Conservation (phyloP, 768 basidiomycete genomes). For the Hericium coralloides region DNA sequence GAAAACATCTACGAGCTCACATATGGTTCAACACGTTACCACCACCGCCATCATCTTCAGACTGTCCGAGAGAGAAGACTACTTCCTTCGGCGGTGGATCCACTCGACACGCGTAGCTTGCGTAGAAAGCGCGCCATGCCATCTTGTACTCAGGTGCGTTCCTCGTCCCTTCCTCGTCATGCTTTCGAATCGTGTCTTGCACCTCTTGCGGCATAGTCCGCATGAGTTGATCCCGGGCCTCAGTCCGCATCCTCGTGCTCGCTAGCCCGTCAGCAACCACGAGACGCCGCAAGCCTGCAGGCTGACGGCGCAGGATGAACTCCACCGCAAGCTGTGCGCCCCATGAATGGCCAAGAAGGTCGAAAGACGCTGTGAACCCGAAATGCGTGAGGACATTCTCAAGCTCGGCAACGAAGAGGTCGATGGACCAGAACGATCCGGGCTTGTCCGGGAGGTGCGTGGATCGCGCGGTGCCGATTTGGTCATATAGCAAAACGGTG, state of each 20-base stretch:
- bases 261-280: slow-evolving; percentile 21
- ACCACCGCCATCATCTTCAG: not conserved
- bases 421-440: slow-evolving; percentile 37
- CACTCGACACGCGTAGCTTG: not conserved
- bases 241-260: slow-evolving; percentile 20
- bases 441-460: not conserved
- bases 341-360: slow-evolving; percentile 17
- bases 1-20: too few species aligned
- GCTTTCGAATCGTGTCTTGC: slow-evolving; percentile 20
- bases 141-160: slow-evolving; percentile 11
- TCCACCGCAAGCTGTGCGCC: slow-evolving; percentile 36
- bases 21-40: too few species aligned
- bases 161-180: slow-evolving; percentile 22
- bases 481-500: not conserved
- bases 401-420: slow-evolving; percentile 45
- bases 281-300: slow-evolving; percentile 24
- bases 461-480: not conserved
- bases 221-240: slow-evolving; percentile 16
- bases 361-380: slow-evolving; percentile 19
- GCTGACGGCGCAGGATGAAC: slow-evolving; percentile 15
- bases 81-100: not conserved
- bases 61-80: not conserved
- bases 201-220: slow-evolving; percentile 23
- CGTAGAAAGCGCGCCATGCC: not conserved
- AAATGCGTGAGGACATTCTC: slow-evolving; percentile 29